Evolutionary conservation across 2,329 filamentous ascomycete genomes (phyloP), one percentile per base, ranked within the genome.

Genomic region (Laburnicola sp.): DNA sequence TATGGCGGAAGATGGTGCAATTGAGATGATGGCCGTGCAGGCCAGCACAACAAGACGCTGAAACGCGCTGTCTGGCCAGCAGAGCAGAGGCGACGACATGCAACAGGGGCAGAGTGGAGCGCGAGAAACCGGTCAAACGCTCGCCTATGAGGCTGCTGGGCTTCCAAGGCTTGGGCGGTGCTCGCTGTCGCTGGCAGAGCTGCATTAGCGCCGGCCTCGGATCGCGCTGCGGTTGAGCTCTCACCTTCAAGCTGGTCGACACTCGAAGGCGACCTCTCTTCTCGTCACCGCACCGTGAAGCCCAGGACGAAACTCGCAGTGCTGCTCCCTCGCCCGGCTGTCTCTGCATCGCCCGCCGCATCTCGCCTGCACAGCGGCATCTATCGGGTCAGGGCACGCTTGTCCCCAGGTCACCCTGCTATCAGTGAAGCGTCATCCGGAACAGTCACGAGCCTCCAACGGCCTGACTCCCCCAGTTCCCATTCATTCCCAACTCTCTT

Each of bases 371-470:
- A 51, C 50, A 50, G 32, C 46, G 55, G 45, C 50, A 34, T 42
- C 44, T 38, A 43, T 48, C 56, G 51, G 43, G 2, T 36, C 48
- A 46, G 48, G 30, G 42, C 37, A 40, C 51, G 54, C 57, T 53
- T 55, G 59, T 59, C 58, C 50, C 51, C 57, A 46, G 47, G 57
- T 60, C 60, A 58, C 58, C 55, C 50, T 62, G 60, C 60, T 66
- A 66, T 66, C 63, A 58, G 58, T 48, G 48, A 59, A 7, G 57
- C 67, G 67, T 70, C 66, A 69, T 66, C 58, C 53, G 63, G 53
- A 45, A 48, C 58, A 63, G 60, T 66, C 66, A 68, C 68, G 66
- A 66, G 66, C 51, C 40, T 52, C 36, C 38, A 26, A 36, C 50
- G 28, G 50, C 47, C 39, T 66, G 63, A 64, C 66, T 60, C 55